Conservation (phyloP, 352 stramenopile genomes). For the Sclerospora graminicola region DNA sequence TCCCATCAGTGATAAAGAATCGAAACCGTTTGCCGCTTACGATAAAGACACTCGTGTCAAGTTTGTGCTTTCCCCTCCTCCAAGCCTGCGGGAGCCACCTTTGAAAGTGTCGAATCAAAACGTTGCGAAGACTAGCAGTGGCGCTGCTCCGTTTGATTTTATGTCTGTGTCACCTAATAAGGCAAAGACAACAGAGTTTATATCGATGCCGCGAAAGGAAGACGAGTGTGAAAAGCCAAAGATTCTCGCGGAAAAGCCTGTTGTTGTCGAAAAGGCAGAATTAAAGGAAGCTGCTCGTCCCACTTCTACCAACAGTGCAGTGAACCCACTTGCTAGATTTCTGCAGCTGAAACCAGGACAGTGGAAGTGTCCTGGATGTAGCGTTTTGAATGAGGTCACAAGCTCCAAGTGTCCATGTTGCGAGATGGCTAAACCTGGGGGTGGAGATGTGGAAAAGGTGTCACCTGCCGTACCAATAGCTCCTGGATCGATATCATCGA, state of each 20-base stretch:
- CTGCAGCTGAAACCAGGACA: conserved; percentile 53
- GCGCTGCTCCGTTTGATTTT: conserved; percentile 46
- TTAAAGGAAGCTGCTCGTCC: not conserved
- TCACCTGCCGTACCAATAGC: too few relatives aligned
- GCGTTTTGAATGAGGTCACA: conserved; percentile 48
- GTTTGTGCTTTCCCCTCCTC: conserved; percentile 59
- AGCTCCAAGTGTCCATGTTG: conserved; percentile 73
- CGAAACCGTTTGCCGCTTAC: conserved; percentile 10
- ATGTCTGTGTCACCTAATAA: conserved; percentile 59
- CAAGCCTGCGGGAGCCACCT: conserved; percentile 46
- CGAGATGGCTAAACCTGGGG: conserved; percentile 42
- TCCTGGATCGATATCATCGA: not conserved
- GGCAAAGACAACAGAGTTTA: conserved; percentile 27
- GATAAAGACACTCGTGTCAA: conserved; percentile 36
- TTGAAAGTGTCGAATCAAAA: conserved; percentile 20
- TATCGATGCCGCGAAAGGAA: conserved; percentile 12
- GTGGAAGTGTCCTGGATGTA: conserved; percentile 77
- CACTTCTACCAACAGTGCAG: conserved; percentile 9
- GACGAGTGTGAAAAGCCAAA: conserved; percentile 20
- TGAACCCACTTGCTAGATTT: conserved; percentile 55
- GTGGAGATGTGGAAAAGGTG: conserved; percentile 1
- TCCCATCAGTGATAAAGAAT: conserved; percentile 11
- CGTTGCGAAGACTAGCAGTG: conserved; percentile 10
- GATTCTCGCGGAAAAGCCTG: conserved; percentile 8
- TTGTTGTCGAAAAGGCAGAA: conserved; percentile 2